A percentile compares a stretch with the other conserved stretches of the same genome.
phyloP scores from a whole-genome alignment of 257 asterid genomes.

The Lavandula angustifolia region DNA sequence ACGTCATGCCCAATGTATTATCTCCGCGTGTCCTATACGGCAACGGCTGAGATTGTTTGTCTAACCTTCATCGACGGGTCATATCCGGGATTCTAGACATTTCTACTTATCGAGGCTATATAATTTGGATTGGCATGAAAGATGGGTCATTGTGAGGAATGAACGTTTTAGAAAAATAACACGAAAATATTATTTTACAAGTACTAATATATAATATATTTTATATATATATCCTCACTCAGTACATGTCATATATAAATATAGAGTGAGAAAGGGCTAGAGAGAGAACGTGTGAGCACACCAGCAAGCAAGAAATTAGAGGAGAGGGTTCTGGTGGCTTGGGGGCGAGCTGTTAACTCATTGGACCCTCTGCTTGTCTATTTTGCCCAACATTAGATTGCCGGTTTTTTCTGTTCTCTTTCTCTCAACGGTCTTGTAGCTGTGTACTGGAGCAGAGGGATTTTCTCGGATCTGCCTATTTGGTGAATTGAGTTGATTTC shows the following conservation, averaged over 20 bases:
- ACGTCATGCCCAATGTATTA: too few relatives aligned
- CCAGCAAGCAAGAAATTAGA: constrained; percentile 34
- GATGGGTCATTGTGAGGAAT: constrained; percentile 11
- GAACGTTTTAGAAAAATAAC: too few relatives aligned
- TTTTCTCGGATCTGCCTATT: constrained; percentile 57
- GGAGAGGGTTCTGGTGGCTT: constrained; percentile 36
- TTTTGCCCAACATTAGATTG: constrained; percentile 37
- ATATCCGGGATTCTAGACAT: constrained; percentile 36
- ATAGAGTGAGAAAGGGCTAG: constrained; percentile 23
- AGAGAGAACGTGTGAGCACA: constrained; percentile 30
- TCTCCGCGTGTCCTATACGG: too few relatives aligned
- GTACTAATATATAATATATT: too few relatives aligned
- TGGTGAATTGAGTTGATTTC: constrained; percentile 47
- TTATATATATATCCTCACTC: not conserved
- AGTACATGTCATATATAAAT: not conserved
- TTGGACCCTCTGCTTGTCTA: constrained; percentile 28
- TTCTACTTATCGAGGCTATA: constrained; percentile 41
- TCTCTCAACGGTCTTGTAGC: constrained; percentile 19
- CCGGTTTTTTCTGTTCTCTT: constrained; percentile 30
- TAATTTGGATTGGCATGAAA: constrained; percentile 34
- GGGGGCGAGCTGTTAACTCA: not conserved
- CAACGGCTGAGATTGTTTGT: too few relatives aligned
- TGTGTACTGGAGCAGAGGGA: constrained; percentile 23
- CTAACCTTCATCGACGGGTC: too few relatives aligned
- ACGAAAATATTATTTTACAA: too few relatives aligned